These are phyloP conservation scores for Ilex asprella DNA, from an alignment of 257 asterid genomes.

Conservation along the genomic window DNA sequence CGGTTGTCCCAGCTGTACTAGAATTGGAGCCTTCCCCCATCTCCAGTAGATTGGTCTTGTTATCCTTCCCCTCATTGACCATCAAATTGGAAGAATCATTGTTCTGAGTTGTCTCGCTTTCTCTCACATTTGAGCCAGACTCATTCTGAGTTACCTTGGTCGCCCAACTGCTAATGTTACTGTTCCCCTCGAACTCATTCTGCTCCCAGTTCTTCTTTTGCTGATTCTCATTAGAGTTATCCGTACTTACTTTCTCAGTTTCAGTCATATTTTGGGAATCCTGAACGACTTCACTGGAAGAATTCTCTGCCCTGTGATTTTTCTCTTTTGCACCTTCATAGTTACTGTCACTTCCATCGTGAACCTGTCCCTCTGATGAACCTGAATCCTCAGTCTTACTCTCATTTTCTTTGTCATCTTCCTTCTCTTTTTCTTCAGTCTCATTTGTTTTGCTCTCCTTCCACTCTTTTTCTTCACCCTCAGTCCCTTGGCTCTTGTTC, in stretches of 20 bases:
- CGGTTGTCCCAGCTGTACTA: conserved; percentile 11
- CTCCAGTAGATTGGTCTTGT: background rate
- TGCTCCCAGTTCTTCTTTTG: conserved; percentile 19
- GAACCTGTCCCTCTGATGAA: conserved; percentile 24
- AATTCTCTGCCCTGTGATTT: conserved; percentile 16
- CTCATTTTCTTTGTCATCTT: conserved; percentile 15
- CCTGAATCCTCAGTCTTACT: conserved; percentile 21
- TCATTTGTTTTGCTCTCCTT: conserved; percentile 20
- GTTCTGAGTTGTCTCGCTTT: too few species aligned
- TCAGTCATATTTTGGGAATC: conserved; percentile 25
- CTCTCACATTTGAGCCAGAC: too few species aligned
- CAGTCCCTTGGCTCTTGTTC: conserved; percentile 24
- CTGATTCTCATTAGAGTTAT: conserved; percentile 19
- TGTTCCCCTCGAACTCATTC: conserved; percentile 14
- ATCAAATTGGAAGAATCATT: too few species aligned
- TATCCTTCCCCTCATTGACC: background rate
- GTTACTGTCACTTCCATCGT: conserved; percentile 20
- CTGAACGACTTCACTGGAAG: conserved; percentile 14
- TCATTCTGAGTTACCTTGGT: conserved; percentile 8
- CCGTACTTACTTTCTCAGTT: conserved; percentile 20
- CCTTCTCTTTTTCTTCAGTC: conserved; percentile 19
- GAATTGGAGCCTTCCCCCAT: conserved; percentile 7
- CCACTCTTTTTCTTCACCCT: conserved; percentile 20
- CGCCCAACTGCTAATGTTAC: conserved; percentile 7
- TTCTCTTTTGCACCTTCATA: conserved; percentile 23